Base-by-base conservation (phyloP, 2,329 filamentous ascomycete genomes). In the Paracorniculantispora psalliotae region DNA sequence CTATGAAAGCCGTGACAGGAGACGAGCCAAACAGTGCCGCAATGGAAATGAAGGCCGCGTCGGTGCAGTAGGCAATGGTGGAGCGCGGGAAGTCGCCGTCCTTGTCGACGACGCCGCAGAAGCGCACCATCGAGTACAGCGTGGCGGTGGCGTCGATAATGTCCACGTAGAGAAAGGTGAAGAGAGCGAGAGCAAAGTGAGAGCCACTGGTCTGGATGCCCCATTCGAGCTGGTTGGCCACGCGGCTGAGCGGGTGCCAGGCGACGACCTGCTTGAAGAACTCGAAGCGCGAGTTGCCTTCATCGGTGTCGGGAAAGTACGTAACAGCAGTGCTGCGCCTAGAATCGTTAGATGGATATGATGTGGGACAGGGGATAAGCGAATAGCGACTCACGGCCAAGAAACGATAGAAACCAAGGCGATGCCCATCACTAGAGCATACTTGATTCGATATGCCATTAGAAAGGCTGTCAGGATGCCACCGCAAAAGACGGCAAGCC, bases 81-180 rank as follows among this genome's bases (percentile, higher is more conserved):
- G 89, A 92, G 43, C 91, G 87, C 55, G 92, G 90, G 63, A 96
- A 96, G 69, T 96, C 91, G n/a, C 87, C 85, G 2, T 88, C 84
- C 48, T 82, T 79, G 67, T 87, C 80, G 64, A 89, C 83, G 47
- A 82, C 81, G 28, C 85, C 84, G 62, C 83, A 86, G 73, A 91
- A 91, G 23, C 87, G 85, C 1, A 88, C 89, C 88, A 92, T 91
- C n/a, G 87, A 89, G 73, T 91, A 91, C 39, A 91, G 75, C 0
- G 88, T 91, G 44, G 88, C 89, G 0, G 89, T 91, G 66, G 86
- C 87, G 68, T 92, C 89, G 61, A 92, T 86, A 64, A 91, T 89
- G 66, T 91, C 89, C 53, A 92, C 89, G 61, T 91, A 91, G 2
- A 92, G 79, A 68, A 92, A 91, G 1, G 89, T 91, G 67, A 91